A percentile compares a stretch with the other conserved stretches of the same genome.
These are phyloP conservation scores for Apostasia ramifera DNA, from an alignment of 106 monocot species.

Conservation along the genomic window DNA sequence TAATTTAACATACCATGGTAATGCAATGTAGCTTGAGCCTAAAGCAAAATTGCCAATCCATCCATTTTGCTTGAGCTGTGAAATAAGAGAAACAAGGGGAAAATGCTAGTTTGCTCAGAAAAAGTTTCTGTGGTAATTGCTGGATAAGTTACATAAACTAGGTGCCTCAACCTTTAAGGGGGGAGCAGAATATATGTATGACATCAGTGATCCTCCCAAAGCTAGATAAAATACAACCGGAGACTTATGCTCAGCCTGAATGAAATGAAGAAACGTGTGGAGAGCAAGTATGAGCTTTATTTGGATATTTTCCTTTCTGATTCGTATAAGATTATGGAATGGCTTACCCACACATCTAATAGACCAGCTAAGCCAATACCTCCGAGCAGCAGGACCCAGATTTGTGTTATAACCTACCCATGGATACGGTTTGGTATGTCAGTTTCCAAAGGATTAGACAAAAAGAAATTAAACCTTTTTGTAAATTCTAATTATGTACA, in stretches of 20 bases:
- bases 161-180: constrained; percentile 66
- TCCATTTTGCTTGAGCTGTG: constrained; percentile 98
- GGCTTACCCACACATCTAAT: constrained; percentile 70
- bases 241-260: constrained; percentile 74
- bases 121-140: background rate
- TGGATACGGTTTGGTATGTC: no score
- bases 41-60: constrained; percentile 91
- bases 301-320: background rate
- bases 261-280: constrained; percentile 22
- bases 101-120: background rate
- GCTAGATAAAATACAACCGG: constrained; percentile 91
- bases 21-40: constrained; percentile 80
- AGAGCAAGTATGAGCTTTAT: constrained; percentile 1
- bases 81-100: constrained; percentile 1
- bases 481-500: no score
- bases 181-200: constrained; percentile 98
- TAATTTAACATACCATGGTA: constrained; percentile 70
- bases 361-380: constrained; percentile 70
- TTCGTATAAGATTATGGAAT: background rate
- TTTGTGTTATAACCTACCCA: constrained; percentile 75
- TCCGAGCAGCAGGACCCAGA: constrained; percentile 69
- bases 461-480: no score
- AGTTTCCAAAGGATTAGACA: no score
- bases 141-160: background rate
- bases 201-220: constrained; percentile 84